Evolutionary conservation across 148 eudicot species (phyloP).

Genomic region (Mesembryanthemum crystallinum): DNA sequence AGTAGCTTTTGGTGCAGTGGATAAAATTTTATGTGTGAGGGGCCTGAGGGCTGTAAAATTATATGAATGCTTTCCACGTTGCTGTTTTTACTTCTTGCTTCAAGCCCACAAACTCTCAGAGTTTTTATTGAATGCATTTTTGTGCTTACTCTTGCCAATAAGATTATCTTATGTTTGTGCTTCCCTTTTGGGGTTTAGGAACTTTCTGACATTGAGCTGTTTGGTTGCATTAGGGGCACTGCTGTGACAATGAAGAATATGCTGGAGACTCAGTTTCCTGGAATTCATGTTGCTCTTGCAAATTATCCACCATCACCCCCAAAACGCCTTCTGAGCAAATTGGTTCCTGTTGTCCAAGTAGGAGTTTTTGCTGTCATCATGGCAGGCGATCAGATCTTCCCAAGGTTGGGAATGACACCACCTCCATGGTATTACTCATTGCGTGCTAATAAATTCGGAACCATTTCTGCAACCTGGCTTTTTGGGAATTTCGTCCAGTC

Average conservation of each 20-base stretch:
- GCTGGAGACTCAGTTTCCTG: constrained; percentile 85
- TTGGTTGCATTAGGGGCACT: constrained; percentile 54
- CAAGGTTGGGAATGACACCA: constrained; percentile 81
- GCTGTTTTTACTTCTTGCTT: too few relatives aligned
- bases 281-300: constrained; percentile 68
- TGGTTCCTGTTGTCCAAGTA: constrained; percentile 76
- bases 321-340: constrained; percentile 76
- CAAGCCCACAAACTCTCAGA: too few relatives aligned
- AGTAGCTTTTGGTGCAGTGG: too few relatives aligned
- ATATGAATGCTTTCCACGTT: too few relatives aligned
- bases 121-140: too few relatives aligned
- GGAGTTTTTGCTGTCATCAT: constrained; percentile 63
- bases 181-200: neutral
- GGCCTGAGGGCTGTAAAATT: too few relatives aligned
- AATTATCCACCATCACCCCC: constrained; percentile 91
- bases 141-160: neutral
- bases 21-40: too few relatives aligned
- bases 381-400: constrained; percentile 95
- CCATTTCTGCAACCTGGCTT: constrained; percentile 91
- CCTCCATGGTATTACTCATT: constrained; percentile 83
- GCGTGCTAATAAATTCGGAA: constrained; percentile 93
- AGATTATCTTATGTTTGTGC: neutral
- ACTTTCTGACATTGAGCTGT: neutral
- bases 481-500: constrained; percentile 83
- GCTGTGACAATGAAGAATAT: constrained; percentile 92